A percentile compares a stretch with the other conserved stretches of the same genome.
These are phyloP conservation scores for Thermomyces lanuginosus DNA, from an alignment of 2,329 filamentous ascomycete species.

Conservation along the genomic window DNA sequence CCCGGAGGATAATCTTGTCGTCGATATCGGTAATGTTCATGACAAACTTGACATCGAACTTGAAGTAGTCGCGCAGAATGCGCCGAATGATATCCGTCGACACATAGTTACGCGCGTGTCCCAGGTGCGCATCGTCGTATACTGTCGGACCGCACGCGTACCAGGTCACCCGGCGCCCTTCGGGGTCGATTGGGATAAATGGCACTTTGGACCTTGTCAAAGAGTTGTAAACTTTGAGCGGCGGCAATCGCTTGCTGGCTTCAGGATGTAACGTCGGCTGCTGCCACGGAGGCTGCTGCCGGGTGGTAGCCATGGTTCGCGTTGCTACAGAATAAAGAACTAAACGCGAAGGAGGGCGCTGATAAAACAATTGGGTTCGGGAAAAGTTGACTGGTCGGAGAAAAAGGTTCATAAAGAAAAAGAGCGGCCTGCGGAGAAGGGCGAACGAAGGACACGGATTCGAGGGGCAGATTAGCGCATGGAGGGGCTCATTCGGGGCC, in stretches of 20 bases:
- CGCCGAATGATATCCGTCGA: constrained; percentile 76
- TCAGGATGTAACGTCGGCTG: constrained; percentile 20
- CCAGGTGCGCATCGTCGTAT: constrained; percentile 66
- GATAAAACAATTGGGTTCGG: no score
- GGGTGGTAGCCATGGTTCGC: constrained; percentile 12
- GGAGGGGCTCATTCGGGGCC: no score
- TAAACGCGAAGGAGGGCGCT: constrained; percentile 1
- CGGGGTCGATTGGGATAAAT: constrained; percentile 55
- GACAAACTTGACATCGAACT: constrained; percentile 67
- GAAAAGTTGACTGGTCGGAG: constrained; percentile 1
- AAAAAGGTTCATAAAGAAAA: no score
- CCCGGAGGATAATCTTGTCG: constrained; percentile 52
- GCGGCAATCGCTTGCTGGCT: constrained; percentile 26
- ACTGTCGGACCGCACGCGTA: constrained; percentile 74
- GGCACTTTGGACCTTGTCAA: constrained; percentile 57
- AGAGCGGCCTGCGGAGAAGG: no score
- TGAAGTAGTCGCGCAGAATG: constrained; percentile 69
- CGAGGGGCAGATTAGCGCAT: no score
- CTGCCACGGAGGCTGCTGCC: constrained; percentile 29
- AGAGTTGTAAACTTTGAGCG: constrained; percentile 65
- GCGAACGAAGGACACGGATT: no score
- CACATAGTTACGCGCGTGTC: constrained; percentile 81
- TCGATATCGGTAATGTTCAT: constrained; percentile 88
- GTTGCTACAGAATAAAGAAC: constrained; percentile 2
- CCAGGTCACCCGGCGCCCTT: constrained; percentile 57